Evolutionary conservation across 345 rosid species (phyloP).

Genomic region (Boechera retrofracta): DNA sequence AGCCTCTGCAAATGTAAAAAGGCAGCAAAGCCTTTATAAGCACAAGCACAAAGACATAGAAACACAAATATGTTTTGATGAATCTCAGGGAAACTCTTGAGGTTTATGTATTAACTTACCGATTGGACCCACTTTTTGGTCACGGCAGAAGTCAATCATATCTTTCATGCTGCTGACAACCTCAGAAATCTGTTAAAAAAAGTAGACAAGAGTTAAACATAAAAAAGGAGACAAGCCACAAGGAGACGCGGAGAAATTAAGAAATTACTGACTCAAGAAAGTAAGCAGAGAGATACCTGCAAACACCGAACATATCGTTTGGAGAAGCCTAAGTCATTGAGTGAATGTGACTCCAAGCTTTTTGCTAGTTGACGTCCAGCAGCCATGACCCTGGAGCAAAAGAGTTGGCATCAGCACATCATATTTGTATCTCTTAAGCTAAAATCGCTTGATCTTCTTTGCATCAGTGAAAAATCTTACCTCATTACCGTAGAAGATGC

Average conservation of each 20-base stretch:
- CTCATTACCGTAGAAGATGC: neutral
- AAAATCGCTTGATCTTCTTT: neutral
- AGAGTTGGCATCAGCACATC: slow-evolving; percentile 20
- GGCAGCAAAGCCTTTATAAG: slow-evolving; percentile 3
- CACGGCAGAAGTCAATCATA: slow-evolving; percentile 78
- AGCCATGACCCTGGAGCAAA: slow-evolving; percentile 72
- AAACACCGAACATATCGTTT: slow-evolving; percentile 94
- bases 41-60: slow-evolving; percentile 17
- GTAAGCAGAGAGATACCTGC: slow-evolving; percentile 63
- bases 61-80: neutral
- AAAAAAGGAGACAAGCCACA: slow-evolving; percentile 8
- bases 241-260: slow-evolving; percentile 16
- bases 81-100: neutral
- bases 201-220: neutral
- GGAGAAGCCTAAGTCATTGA: slow-evolving; percentile 93
- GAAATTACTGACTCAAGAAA: slow-evolving; percentile 4
- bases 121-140: slow-evolving; percentile 48
- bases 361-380: slow-evolving; percentile 93
- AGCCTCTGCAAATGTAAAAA: slow-evolving; percentile 65
- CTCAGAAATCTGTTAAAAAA: slow-evolving; percentile 40
- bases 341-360: slow-evolving; percentile 85
- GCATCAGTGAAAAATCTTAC: neutral
- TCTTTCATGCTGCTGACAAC: slow-evolving; percentile 58
- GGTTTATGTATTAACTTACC: slow-evolving; percentile 28
- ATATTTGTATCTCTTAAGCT: slow-evolving; percentile 13